Percentiles rank a stretch among this genome's conserved stretches.
Conservation (phyloP, 805 yeast genomes). For the Wickerhamomyces tratensis region DNA sequence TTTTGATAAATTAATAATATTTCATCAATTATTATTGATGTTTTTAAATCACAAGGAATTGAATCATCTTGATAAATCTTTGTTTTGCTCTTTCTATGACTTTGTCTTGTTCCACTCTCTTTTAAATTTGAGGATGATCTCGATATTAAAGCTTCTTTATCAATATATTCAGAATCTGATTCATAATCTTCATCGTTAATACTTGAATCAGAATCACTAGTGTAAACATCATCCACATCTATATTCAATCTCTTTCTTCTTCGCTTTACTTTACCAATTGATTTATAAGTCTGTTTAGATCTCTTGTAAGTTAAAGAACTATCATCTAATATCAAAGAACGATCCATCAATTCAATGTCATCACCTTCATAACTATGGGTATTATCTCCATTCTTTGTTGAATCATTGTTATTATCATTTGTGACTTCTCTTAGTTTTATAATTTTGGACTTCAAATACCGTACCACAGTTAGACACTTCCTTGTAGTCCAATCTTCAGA, state of each 20-base stretch:
- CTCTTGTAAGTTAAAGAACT: neutral
- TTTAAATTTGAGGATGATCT: no score
- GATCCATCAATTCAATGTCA: neutral
- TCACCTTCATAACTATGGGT: neutral
- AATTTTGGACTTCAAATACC: constrained; percentile 9
- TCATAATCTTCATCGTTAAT: neutral
- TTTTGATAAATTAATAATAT: neutral
- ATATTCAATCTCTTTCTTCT: neutral
- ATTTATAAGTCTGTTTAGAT: neutral
- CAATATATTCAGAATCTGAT: no score
- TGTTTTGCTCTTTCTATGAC: neutral
- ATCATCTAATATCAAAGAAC: neutral
- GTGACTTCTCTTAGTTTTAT: constrained; percentile 1
- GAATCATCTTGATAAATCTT: neutral
- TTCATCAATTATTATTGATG: neutral
- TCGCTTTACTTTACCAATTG: neutral
- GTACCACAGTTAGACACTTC: constrained; percentile 6
- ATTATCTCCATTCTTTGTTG: neutral
- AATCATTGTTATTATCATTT: neutral
- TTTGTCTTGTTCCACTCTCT: no score
- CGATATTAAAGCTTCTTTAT: no score
- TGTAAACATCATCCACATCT: neutral
- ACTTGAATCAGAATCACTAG: no score
- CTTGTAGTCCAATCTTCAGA: constrained; percentile 2
- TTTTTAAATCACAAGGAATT: neutral